Conservation (phyloP, 768 basidiomycete species). For the Leccinum subgranulosum region DNA sequence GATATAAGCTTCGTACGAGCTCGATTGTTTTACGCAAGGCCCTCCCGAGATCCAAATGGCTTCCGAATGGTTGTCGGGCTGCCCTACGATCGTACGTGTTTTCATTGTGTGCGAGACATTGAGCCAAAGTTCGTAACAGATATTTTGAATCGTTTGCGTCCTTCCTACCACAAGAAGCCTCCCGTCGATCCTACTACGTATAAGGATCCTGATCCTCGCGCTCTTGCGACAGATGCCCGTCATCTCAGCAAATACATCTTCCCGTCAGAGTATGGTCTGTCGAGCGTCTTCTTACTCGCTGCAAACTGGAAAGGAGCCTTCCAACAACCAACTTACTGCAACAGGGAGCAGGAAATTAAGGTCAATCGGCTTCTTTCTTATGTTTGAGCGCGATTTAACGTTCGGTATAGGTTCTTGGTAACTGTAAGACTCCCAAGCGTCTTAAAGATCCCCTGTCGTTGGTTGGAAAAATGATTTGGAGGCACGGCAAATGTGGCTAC, state of each 20-base stretch:
- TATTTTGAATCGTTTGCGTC: constrained; percentile 56
- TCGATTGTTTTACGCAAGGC: constrained; percentile 67
- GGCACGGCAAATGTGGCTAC: constrained; percentile 70
- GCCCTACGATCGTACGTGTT: constrained; percentile 57
- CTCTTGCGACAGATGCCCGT: constrained; percentile 49
- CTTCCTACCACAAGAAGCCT: constrained; percentile 38
- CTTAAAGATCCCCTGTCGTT: constrained; percentile 53
- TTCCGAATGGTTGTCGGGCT: constrained; percentile 59
- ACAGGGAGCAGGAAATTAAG: constrained; percentile 70
- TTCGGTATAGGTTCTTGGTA: constrained; percentile 35
- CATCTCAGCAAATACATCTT: constrained; percentile 84
- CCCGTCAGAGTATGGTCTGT: constrained; percentile 70
- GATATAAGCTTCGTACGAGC: constrained; percentile 52
- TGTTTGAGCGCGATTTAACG: not conserved
- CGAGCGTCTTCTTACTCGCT: constrained; percentile 49
- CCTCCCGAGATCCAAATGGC: constrained; percentile 48
- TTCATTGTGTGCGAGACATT: not conserved
- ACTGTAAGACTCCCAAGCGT: constrained; percentile 70
- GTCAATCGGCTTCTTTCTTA: constrained; percentile 33
- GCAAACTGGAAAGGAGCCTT: constrained; percentile 26
- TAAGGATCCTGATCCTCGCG: constrained; percentile 44
- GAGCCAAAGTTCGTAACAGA: constrained; percentile 41
- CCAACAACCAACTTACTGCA: constrained; percentile 48
- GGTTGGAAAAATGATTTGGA: constrained; percentile 60
- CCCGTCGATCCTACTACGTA: constrained; percentile 27